Conservation (phyloP, 768 basidiomycete genomes). For the Polyporus arcularius region DNA sequence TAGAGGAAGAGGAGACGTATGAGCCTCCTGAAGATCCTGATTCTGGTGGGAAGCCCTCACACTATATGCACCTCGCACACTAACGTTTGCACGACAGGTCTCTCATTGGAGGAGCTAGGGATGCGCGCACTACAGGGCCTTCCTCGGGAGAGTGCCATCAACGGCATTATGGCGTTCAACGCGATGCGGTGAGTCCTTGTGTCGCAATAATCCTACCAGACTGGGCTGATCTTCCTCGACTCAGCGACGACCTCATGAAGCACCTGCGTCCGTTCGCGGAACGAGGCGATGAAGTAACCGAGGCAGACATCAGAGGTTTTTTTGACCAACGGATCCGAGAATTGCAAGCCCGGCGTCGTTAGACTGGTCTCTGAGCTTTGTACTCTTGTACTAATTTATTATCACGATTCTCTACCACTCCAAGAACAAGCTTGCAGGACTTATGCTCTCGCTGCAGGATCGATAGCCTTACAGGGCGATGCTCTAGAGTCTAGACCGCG, state of each 20-base stretch:
- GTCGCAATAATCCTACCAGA: not conserved
- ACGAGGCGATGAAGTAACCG: conserved; percentile 72
- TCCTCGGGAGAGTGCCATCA: conserved; percentile 79
- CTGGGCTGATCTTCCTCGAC: conserved; percentile 2
- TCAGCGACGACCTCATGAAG: conserved; percentile 67
- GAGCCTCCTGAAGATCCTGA: conserved; percentile 88
- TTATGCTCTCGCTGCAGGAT: not conserved
- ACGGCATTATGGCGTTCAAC: conserved; percentile 85
- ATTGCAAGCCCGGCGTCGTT: conserved; percentile 9
- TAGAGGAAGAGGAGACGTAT: conserved; percentile 81
- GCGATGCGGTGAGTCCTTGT: conserved; percentile 65
- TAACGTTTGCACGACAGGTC: conserved; percentile 40
- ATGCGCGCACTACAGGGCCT: conserved; percentile 72
- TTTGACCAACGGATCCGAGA: conserved; percentile 20
- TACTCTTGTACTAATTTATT: not conserved
- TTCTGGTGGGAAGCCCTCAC: conserved; percentile 53
- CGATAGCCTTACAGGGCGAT: not conserved
- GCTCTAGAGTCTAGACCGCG: not conserved
- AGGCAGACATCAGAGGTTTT: conserved; percentile 56
- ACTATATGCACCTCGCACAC: not conserved
- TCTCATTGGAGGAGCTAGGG: conserved; percentile 83
- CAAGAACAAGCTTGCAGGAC: not conserved
- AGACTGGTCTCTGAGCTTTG: not conserved
- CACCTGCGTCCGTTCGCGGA: conserved; percentile 81
- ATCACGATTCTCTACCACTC: not conserved